These are phyloP conservation scores for Fagus crenata DNA, from an alignment of 306 rosid genomes.

Conservation along the genomic window DNA sequence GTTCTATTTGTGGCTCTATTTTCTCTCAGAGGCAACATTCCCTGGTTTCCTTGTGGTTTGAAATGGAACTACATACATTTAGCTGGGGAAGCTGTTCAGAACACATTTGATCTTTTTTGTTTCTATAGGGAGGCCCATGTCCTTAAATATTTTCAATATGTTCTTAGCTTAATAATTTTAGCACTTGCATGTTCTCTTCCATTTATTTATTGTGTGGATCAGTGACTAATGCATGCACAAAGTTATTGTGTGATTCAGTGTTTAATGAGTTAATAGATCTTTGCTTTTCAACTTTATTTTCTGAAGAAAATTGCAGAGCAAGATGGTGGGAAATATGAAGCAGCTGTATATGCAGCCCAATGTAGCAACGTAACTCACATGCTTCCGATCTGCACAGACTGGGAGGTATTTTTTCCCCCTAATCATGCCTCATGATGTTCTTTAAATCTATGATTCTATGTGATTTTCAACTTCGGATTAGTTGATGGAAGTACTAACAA, in stretches of 20 bases:
- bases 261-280: slow-evolving; percentile 6
- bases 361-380: slow-evolving; percentile 82
- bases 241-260: background rate
- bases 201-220: slow-evolving; percentile 3
- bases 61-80: slow-evolving; percentile 12
- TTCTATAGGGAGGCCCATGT: background rate
- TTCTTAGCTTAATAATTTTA: slow-evolving; percentile 1
- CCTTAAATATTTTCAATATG: background rate
- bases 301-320: slow-evolving; percentile 83
- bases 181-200: background rate
- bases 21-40: slow-evolving; percentile 21
- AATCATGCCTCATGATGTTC: slow-evolving; percentile 9
- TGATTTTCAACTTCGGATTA: too few relatives aligned
- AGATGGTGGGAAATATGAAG: slow-evolving; percentile 92
- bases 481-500: too few relatives aligned
- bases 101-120: background rate
- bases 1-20: slow-evolving; percentile 10
- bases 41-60: slow-evolving; percentile 8
- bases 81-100: slow-evolving; percentile 24
- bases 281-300: slow-evolving; percentile 26
- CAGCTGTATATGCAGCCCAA: slow-evolving; percentile 86
- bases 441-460: background rate
- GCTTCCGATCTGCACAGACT: slow-evolving; percentile 92
- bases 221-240: slow-evolving; percentile 13
- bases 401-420: slow-evolving; percentile 71